Percentiles rank a stretch among this genome's conserved stretches.
These are phyloP conservation scores for Candida glucosophila DNA, from an alignment of 1,139 yeast species.

Conservation along the genomic window DNA sequence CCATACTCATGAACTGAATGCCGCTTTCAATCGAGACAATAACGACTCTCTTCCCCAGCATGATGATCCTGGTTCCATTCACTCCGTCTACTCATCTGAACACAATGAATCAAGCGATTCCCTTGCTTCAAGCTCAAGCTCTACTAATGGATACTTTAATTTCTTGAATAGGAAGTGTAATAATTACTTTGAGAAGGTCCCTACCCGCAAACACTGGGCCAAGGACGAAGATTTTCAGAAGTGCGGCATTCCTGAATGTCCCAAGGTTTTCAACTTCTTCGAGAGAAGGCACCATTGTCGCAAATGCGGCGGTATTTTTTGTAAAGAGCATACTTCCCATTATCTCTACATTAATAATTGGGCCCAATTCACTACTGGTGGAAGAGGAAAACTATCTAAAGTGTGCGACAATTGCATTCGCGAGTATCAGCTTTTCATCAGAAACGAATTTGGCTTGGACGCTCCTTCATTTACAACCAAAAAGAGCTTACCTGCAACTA, in stretches of 20 bases:
- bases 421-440: constrained; percentile 52
- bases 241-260: constrained; percentile 57
- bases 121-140: constrained; percentile 25
- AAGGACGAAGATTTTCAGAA: constrained; percentile 56
- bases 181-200: constrained; percentile 32
- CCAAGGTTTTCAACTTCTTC: constrained; percentile 56
- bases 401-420: constrained; percentile 72
- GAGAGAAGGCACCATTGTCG: constrained; percentile 93
- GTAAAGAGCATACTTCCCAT: constrained; percentile 58
- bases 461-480: neutral
- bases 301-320: constrained; percentile 86
- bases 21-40: neutral
- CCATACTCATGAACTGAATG: neutral
- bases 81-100: no score
- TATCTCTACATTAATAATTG: constrained; percentile 53
- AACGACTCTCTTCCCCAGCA: constrained; percentile 8
- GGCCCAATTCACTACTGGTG: constrained; percentile 71
- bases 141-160: constrained; percentile 6
- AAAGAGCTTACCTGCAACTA: no score
- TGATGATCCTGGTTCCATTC: constrained; percentile 16
- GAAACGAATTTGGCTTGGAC: constrained; percentile 29
- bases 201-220: constrained; percentile 70
- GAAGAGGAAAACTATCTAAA: constrained; percentile 63
- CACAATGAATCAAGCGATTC: constrained; percentile 31
- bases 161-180: constrained; percentile 15